Percentiles rank a stretch among this genome's conserved stretches.
Evolutionary conservation across 1,139 yeast species (phyloP).

Genomic region (Blastobotrys ciferrii): DNA sequence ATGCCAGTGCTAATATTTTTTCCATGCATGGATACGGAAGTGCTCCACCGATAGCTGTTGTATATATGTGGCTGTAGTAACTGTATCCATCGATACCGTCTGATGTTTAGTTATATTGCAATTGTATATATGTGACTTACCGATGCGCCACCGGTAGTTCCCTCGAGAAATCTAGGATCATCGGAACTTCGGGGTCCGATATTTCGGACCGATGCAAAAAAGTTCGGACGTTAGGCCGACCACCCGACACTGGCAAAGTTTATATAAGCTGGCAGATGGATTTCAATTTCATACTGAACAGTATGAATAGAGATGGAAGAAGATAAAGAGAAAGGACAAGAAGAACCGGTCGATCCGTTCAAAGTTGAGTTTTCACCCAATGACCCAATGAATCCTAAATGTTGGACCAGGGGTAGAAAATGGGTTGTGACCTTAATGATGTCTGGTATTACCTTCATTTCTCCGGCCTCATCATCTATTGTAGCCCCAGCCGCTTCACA

Average conservation of each 20-base stretch:
- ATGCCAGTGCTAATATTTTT: too few relatives aligned
- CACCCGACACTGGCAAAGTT: not conserved
- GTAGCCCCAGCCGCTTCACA: constrained; percentile 53
- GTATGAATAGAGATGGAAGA: not conserved
- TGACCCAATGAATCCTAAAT: constrained; percentile 58
- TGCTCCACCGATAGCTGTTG: too few relatives aligned
- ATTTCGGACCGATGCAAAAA: not conserved
- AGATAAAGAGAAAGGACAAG: not conserved
- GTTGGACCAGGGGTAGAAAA: constrained; percentile 48
- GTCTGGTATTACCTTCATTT: constrained; percentile 50
- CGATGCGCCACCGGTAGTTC: too few relatives aligned
- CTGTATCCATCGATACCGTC: too few relatives aligned
- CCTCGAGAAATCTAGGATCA: too few relatives aligned
- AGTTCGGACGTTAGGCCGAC: not conserved
- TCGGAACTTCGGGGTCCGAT: not conserved
- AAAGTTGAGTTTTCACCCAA: constrained; percentile 35
- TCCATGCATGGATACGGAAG: too few relatives aligned
- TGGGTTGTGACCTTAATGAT: constrained; percentile 49
- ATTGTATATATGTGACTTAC: too few relatives aligned
- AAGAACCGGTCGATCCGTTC: not conserved
- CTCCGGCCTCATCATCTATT: constrained; percentile 60
- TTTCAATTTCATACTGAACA: too few relatives aligned
- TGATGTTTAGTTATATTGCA: too few relatives aligned
- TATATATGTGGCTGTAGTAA: too few relatives aligned
- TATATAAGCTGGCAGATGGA: too few relatives aligned